Base-by-base conservation (phyloP, 192 early-diverging fungal genomes). In the Coemansia sp. region DNA sequence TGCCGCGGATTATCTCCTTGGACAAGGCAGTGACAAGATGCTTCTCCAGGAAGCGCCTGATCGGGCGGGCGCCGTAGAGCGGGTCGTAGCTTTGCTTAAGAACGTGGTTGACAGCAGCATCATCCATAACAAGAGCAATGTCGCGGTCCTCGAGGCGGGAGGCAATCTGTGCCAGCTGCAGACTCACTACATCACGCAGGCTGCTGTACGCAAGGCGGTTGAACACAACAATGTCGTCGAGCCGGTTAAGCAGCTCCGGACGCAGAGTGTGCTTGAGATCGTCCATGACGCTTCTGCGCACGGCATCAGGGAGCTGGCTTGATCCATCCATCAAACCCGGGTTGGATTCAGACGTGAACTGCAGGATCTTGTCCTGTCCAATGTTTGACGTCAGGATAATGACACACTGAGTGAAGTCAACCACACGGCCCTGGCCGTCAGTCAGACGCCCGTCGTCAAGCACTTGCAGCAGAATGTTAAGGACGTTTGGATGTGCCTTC, bases 381-480 rank as follows among this genome's bases (percentile, higher is more conserved):
- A 95, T 88, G 78, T 97, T 95, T 61, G 88, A 90, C 11, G 98
- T 99, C 86, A 99, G 88, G 68, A 99, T 98, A 41, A 99, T 88
- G 51, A 99, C 91, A 11, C 91, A 91, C 85, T 99, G 98, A 62
- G 88, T 89, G 86, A 98, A 99, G 80, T 99, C 93, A 22, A 98
- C 91, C 42, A 89, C 76, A 40, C 93, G 86, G 43, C 98, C 98
- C 66, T 97, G 91, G 39, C 93, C 94, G 62, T 98, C 96, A 7
- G 98, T 99, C 46, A 99, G 79, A 25, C 93, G 85, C 53, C 95
- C 98, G 71, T 99, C 96, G 74, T 99, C 98, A n/a, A 94, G 85
- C 11, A 94, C 81, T 72, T 93, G 89, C 19, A 94, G 83, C 44
- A 94, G 70, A 48, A 94, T 84, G 64, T 93, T 93, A 17, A 91